Base-by-base conservation (phyloP, 495 filamentous ascomycete genomes). In the Sporormia fimetaria region DNA sequence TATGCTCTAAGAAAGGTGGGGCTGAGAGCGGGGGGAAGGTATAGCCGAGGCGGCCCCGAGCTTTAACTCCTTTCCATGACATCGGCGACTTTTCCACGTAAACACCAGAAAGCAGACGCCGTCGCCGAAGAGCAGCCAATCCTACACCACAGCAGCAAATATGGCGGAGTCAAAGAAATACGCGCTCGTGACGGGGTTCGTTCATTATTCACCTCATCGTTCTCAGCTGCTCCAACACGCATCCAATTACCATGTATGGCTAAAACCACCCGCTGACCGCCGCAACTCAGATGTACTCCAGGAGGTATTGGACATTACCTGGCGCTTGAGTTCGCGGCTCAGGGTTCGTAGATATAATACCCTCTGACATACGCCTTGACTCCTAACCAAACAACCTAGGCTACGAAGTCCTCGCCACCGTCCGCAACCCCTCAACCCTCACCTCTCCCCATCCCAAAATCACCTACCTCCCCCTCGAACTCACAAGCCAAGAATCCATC, bases 281-380 rank as follows among this genome's bases (percentile, higher is more conserved):
- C 22, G 21, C 44, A 29, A 18, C 15, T 4, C 24, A 73, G 71
- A 21, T 74, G 71, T 49, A 67, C 63, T 16, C 68, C 69, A 12
- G 71, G 71, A 12, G 73, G 74, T 21, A 78, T 78, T 36, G 74
- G 74, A 14, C 68, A 78, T 42, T 60, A 69, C 7, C 60, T 78
- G 7, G 69, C 71, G 11, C 67, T 65, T 11, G 71, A 75, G 42
- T 76, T 76, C 48, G 61, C 71, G 38, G 53, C 58, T 1, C 40
- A 65, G 53, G 68, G 68, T 40, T 31, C 16, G 43, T 28, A 2
- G 14, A 18, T n/a, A 22, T 34, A 21, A 15, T 5, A 17, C 6
- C 9, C 16, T 29, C 40, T 18, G 14, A 4, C 4, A 14, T 17
- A 2, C 18, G 21, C 16, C 11, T 6, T 15, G 15, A 16, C 18